A percentile compares a stretch with the other conserved stretches of the same genome.
phyloP scores from a whole-genome alignment of 176 grass and related monocot species.

The Coix lacrymajobi region DNA sequence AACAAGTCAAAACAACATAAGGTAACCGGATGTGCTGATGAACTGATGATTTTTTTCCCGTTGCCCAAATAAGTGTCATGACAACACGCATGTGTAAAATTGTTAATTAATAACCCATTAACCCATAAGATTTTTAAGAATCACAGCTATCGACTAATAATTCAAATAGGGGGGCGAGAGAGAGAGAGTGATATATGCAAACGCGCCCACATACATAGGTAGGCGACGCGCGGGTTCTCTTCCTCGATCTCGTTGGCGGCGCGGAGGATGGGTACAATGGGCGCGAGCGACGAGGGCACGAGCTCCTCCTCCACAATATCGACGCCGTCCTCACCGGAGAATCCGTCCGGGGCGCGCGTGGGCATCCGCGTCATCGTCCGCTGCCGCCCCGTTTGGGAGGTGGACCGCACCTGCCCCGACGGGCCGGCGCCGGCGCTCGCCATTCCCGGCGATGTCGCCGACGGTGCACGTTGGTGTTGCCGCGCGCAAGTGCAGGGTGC shows the following conservation, averaged over 20 bases:
- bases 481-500: background rate
- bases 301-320: conserved; percentile 55
- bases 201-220: conserved; percentile 70
- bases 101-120: background rate
- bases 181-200: background rate
- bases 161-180: background rate
- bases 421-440: conserved; percentile 20
- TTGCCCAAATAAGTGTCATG: background rate
- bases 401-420: background rate
- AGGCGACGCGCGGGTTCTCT: conserved; percentile 71
- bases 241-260: conserved; percentile 91
- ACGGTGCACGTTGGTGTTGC: background rate
- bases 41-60: background rate
- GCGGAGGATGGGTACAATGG: conserved; percentile 85
- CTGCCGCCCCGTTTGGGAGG: background rate
- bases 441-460: background rate
- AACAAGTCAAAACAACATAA: background rate
- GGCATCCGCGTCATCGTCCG: conserved; percentile 19
- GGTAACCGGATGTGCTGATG: background rate
- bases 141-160: background rate
- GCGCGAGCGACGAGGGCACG: conserved; percentile 66
- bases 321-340: conserved; percentile 33
- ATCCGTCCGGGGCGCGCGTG: conserved; percentile 25
- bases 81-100: background rate
- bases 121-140: background rate